Conservation (phyloP, 176 grass and related monocot species). For the Avena eriantha region DNA sequence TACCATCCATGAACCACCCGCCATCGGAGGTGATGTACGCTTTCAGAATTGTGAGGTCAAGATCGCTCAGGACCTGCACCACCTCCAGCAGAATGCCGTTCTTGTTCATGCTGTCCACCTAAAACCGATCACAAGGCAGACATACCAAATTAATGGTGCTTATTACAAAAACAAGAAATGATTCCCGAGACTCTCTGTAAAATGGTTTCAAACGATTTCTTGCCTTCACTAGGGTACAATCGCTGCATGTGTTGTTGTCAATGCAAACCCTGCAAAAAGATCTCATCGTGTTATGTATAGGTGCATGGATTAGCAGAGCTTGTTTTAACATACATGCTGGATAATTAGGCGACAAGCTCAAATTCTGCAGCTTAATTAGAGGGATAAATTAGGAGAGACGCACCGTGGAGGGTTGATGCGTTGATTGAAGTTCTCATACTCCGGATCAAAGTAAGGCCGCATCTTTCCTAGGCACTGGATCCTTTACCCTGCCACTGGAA, state of each 20-base stretch:
- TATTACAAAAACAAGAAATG: not conserved
- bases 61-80: slow-evolving; percentile 90
- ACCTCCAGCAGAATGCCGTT: slow-evolving; percentile 94
- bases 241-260: slow-evolving; percentile 75
- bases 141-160: not conserved
- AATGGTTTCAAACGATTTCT: not conserved
- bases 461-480: slow-evolving; percentile 36
- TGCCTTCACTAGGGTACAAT: slow-evolving; percentile 95
- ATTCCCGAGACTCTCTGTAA: not conserved
- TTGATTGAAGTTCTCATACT: slow-evolving; percentile 94
- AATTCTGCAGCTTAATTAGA: slow-evolving; percentile 9
- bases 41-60: slow-evolving; percentile 88
- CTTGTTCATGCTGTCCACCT: slow-evolving; percentile 99
- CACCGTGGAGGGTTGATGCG: slow-evolving; percentile 95
- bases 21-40: slow-evolving; percentile 98
- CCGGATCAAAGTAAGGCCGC: slow-evolving; percentile 94
- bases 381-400: slow-evolving; percentile 7
- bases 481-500: slow-evolving; percentile 48
- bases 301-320: slow-evolving; percentile 7
- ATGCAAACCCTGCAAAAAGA: slow-evolving; percentile 76
- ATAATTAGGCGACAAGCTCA: not conserved
- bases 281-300: not conserved
- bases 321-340: not conserved
- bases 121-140: not conserved
- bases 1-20: slow-evolving; percentile 99